Evolutionary conservation across 371 early-diverging fungal species (phyloP), one percentile per base, ranked within the genome.

Genomic region (Lichtheimia hyalospora): DNA sequence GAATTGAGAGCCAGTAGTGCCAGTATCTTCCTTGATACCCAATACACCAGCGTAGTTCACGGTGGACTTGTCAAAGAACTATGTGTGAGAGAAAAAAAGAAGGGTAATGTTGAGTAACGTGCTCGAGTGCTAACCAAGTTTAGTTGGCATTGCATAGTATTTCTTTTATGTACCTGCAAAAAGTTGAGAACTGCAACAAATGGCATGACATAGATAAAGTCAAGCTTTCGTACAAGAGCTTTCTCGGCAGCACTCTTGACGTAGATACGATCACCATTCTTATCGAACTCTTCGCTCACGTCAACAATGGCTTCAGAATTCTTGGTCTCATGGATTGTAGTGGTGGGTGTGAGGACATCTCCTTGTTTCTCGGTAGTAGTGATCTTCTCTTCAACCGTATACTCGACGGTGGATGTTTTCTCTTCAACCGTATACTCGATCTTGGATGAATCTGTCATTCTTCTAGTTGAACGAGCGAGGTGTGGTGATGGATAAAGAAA

Each of bases 31-130:
- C 27, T 59, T 58, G 42, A 70, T 58, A 24, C 56, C 58, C 43
- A 70, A 51, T 1, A 53, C 62, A 21, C 62, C 64, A 18, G 71
- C 57, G 56, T 70, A 70, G 13, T 66, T 67, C 12, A 70, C 13
- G 4, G 71, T 57, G 16, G 68, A 62, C 46, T 72, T 72, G 58
- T 72, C 73, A 61, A 72, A 66, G 46, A 61, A 72, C 67, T 72
- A 60, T 25, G 25, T 54, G 54, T n/a, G 14, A 24, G 40, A 15
- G 21, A 25, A 39, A 51, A 59, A 66, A 34, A 41, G 14, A 10
- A 46, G n/a, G n/a, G n/a, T 46, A 46, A 46, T 16, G 13, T 18
- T n/a, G 46, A 46, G 18, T 21, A 46, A 18, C 21, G 16, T 46
- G 46, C 16, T n/a, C 21, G 16, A 21, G 25, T 16, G 5, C 25